phyloP scores from a whole-genome alignment of 768 basidiomycete species.

The Lentinus tigrinus region DNA sequence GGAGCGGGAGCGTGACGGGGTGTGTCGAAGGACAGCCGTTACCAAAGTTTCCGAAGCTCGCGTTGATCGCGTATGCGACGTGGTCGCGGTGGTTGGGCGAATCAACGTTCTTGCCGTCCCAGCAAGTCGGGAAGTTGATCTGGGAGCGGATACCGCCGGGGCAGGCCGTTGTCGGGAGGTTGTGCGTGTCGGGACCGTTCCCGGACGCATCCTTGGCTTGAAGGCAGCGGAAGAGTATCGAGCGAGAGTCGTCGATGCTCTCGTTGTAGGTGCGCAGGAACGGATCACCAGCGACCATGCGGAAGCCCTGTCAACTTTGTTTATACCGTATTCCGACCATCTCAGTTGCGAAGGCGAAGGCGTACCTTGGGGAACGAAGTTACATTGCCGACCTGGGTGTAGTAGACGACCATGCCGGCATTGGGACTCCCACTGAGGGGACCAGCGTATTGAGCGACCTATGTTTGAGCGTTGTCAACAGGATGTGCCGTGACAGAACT shows the following conservation, averaged over 20 bases:
- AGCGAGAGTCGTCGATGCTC: slow-evolving; percentile 6
- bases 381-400: not conserved
- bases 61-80: slow-evolving; percentile 39
- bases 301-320: slow-evolving; percentile 4
- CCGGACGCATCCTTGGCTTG: slow-evolving; percentile 32
- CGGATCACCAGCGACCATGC: slow-evolving; percentile 27
- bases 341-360: too few species aligned
- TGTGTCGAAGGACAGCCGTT: slow-evolving; percentile 37
- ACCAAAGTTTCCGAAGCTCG: slow-evolving; percentile 39
- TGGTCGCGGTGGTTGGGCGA: slow-evolving; percentile 29
- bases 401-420: slow-evolving; percentile 3
- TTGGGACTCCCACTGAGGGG: not conserved
- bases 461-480: too few species aligned
- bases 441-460: not conserved
- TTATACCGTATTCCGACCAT: not conserved
- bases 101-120: slow-evolving; percentile 30
- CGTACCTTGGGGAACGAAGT: slow-evolving; percentile 18
- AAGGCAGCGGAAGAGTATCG: slow-evolving; percentile 32
- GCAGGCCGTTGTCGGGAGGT: slow-evolving; percentile 18
- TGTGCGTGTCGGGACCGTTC: slow-evolving; percentile 26
- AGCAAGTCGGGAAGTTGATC: slow-evolving; percentile 34
- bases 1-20: slow-evolving; percentile 40
- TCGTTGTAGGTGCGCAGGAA: slow-evolving; percentile 23
- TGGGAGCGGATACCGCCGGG: slow-evolving; percentile 23
- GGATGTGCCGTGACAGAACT: too few species aligned